phyloP scores from a whole-genome alignment of 768 basidiomycete genomes.

The Phylloporus arenicola region DNA sequence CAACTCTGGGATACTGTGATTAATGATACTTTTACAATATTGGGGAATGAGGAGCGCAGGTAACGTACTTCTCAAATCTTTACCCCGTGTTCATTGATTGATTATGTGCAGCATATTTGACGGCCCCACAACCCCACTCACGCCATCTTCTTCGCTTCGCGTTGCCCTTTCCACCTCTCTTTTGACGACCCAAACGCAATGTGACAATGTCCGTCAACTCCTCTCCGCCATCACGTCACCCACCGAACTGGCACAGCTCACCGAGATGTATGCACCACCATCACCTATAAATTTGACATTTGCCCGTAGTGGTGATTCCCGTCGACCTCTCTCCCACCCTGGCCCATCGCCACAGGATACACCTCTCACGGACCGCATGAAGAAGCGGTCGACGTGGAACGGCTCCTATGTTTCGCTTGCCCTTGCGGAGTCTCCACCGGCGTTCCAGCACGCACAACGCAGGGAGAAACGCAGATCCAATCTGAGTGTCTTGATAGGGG shows the following conservation, averaged over 20 bases:
- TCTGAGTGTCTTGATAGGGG: constrained; percentile 42
- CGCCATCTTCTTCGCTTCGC: constrained; percentile 40
- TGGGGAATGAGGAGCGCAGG: constrained; percentile 72
- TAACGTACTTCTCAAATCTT: constrained; percentile 26
- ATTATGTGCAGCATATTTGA: constrained; percentile 30
- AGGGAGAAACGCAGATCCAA: constrained; percentile 53
- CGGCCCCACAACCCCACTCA: constrained; percentile 37
- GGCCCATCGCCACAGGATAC: constrained; percentile 19
- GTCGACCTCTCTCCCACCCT: constrained; percentile 45
- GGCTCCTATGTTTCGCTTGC: constrained; percentile 56
- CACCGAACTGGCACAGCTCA: constrained; percentile 64
- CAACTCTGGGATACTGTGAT: constrained; percentile 71
- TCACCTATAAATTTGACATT: constrained; percentile 42
- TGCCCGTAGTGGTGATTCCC: constrained; percentile 21
- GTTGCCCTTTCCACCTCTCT: constrained; percentile 69
- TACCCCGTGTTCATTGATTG: not conserved
- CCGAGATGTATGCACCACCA: constrained; percentile 86
- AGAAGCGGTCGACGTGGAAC: constrained; percentile 73
- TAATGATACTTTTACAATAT: constrained; percentile 56
- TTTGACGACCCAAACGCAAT: constrained; percentile 71
- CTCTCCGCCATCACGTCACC: constrained; percentile 73
- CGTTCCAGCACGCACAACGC: constrained; percentile 38
- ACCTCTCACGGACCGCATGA: constrained; percentile 21
- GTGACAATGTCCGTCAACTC: constrained; percentile 75
- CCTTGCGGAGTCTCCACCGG: constrained; percentile 39